Conservation (phyloP, 192 early-diverging fungal species). For the Entomortierella parvispora region DNA sequence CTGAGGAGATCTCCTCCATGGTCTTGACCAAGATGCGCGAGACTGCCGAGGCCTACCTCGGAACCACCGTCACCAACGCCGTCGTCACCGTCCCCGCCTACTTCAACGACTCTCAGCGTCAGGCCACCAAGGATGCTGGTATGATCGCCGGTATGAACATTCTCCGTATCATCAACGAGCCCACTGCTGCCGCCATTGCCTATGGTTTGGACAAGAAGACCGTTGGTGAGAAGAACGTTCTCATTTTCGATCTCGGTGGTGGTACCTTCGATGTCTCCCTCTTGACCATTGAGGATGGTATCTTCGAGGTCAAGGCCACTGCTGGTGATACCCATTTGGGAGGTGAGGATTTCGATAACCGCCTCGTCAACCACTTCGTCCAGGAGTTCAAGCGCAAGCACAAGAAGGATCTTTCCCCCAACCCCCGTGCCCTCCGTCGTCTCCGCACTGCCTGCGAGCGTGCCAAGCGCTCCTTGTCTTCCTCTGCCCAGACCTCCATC, state of each 20-base stretch:
- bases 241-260: conserved; percentile 98
- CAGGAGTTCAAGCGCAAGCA: conserved; percentile 98
- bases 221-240: conserved; percentile 88
- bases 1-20: conserved; percentile 98
- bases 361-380: conserved; percentile 93
- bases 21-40: conserved; percentile 99
- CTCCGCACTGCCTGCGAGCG: conserved; percentile 97
- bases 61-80: conserved; percentile 85
- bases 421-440: conserved; percentile 95
- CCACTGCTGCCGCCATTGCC: conserved; percentile 98
- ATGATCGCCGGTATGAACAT: conserved; percentile 96
- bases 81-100: conserved; percentile 98
- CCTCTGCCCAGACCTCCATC: conserved; percentile 92
- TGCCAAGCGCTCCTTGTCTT: conserved; percentile 97
- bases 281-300: conserved; percentile 95
- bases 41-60: conserved; percentile 93
- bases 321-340: conserved; percentile 99
- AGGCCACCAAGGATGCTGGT: conserved; percentile 99
- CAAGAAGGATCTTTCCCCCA: conserved; percentile 93
- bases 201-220: conserved; percentile 99
- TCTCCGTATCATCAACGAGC: conserved; percentile 99
- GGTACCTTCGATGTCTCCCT: conserved; percentile 99
- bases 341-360: conserved; percentile 99
- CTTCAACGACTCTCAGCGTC: conserved; percentile 99
- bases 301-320: conserved; percentile 99